Evolutionary conservation across 2,329 filamentous ascomycete genomes (phyloP).

Genomic region (Gyromitra esculenta): DNA sequence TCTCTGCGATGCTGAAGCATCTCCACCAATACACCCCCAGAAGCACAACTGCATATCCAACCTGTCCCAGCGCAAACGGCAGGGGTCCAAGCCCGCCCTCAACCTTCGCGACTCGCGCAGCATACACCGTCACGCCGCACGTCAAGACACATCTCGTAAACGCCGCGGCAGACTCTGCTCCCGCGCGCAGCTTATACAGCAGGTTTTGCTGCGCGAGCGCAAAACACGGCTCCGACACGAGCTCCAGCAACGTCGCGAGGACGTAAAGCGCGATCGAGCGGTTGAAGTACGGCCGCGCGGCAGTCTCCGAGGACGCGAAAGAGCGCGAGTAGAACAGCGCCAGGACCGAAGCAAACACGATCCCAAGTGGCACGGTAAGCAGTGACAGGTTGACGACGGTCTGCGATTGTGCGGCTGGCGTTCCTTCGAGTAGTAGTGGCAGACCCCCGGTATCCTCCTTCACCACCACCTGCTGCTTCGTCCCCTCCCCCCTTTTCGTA

Average conservation of each 20-base stretch:
- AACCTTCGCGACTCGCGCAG: constrained; percentile 61
- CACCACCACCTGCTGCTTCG: too few species aligned
- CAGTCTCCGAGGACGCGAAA: constrained; percentile 59
- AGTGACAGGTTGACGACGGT: constrained; percentile 88
- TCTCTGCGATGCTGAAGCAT: constrained; percentile 67
- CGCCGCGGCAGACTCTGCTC: constrained; percentile 84
- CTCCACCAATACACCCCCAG: constrained; percentile 75
- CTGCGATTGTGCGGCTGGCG: constrained; percentile 58
- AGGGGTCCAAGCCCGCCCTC: constrained; percentile 74
- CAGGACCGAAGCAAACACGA: constrained; percentile 71
- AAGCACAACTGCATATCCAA: constrained; percentile 76
- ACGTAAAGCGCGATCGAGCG: constrained; percentile 67
- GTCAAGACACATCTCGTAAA: constrained; percentile 79
- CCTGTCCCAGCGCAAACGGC: constrained; percentile 88
- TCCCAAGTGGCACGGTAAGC: constrained; percentile 75
- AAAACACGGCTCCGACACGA: constrained; percentile 88
- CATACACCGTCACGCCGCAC: constrained; percentile 75
- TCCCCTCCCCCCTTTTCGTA: constrained; percentile 39
- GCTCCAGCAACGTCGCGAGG: constrained; percentile 73
- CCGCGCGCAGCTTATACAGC: constrained; percentile 80
- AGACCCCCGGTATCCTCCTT: constrained; percentile 41
- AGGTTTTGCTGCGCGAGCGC: constrained; percentile 84
- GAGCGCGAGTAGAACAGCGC: constrained; percentile 74
- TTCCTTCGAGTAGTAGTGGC: constrained; percentile 57
- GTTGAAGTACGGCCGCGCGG: constrained; percentile 64